Evolutionary conservation across 805 yeast genomes (phyloP), one percentile per base, ranked within the genome.

Genomic region (Danielia oregonensis): DNA sequence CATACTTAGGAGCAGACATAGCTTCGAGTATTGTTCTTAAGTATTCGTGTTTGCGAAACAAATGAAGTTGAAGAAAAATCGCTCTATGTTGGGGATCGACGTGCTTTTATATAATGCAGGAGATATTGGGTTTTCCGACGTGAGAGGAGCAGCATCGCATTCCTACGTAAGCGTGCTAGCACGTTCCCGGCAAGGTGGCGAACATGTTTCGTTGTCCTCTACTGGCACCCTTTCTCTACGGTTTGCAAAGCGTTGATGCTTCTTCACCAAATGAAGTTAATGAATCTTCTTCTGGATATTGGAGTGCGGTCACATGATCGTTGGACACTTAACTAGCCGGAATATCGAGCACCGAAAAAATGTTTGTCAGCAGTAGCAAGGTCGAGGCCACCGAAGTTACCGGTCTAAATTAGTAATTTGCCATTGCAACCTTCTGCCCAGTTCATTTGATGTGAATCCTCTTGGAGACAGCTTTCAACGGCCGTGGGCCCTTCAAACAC

Each of bases 1-100:
- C 70, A 47, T 65, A 65, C 70, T 64, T 60, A 49, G 70, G 69
- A 57, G 68, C 60, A 60, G 68, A 56, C 69, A 62, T 61, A 30
- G 46, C 52, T 16, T 24, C 17, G 9, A 21, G 14, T 8, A 12
- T 18, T 25, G 24, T 22, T 24, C 26, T 36, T 27, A 17, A 25
- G 15, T 17, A 18, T 11, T 24, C 18, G 6, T 22, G 17, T 11
- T 31, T 24, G 29, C 28, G 24, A 24, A 17, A 29, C 26, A 31
- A 31, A 26, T 17, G 24, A 24, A 11, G 16, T 11, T 24, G 12
- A 31, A 31, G 22, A 24, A 24, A 31, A 31, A 24, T 24, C 17
- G 13, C 24, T 28, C 15, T 8, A 17, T 31, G 34, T 25, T 24
- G 29, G 34, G 34, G 29, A 31, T 24, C 24, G 29, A 15, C 32